Base-by-base conservation (phyloP, 129 eudicot species). In the Lactuca sativa region DNA sequence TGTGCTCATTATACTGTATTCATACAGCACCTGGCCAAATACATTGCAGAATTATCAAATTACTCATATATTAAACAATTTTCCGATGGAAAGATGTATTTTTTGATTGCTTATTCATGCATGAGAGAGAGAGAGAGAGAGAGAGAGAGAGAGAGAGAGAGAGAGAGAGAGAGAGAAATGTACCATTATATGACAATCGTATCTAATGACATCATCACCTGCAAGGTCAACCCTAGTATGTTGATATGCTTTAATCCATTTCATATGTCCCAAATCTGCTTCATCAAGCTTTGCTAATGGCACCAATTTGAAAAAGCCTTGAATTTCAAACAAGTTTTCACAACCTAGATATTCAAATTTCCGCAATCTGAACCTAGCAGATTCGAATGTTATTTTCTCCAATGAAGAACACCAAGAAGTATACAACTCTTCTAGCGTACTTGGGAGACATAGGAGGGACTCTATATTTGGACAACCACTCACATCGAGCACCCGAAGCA, bases 361-460 rank as follows among this genome's bases (percentile, higher is more conserved):
- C 13, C 18, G 41, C 64, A 59, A 33, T 59, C 44, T 59, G 43
- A 59, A 59, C 11, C 18, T 41, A 11, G 41, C 43, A 10, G 44
- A 59, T 33, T 59, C 7, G 18, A 59, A 59, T 31, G 64, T 59
- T 25, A 59, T 59, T 59, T 59, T 59, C 41, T 59, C 21, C 4
- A 59, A 40, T 13, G 64, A 32, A 10, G 2, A 3, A 59, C 64
- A 59, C 4, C 3, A 13, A 59, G 32, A 32, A 4, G 37, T 25
- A 59, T 59, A 59, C 43, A 59, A 32, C 21, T 59, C 43, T 33
- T 59, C 64, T 59, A 59, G 43, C 4, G 21, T 59, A 32, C 43
- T 59, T 59, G 64, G 64, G 41, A 59, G 64, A 59, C 18, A 59
- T 59, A 59, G 4, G 17, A 59, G 64, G 44, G 64, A 59, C 64